Base-by-base conservation (phyloP, 768 basidiomycete species). In the Lentinula guzmanii region DNA sequence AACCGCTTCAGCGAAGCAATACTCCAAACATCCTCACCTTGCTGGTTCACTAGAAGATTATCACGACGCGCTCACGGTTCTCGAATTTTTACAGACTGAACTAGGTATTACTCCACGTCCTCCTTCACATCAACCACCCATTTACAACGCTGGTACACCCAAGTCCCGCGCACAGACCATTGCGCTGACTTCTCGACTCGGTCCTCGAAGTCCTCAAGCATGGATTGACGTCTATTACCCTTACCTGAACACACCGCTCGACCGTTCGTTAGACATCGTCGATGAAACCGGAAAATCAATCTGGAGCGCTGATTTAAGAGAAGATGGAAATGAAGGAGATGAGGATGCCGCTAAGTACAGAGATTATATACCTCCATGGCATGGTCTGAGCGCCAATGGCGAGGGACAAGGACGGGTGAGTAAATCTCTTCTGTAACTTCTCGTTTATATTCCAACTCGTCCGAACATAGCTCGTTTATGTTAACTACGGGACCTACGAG, bases 201-300 rank as follows among this genome's bases (percentile, higher is more conserved):
- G 75, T 4, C 74, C 80, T 42, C 72, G 67, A 34, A 72, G 70
- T 28, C 88, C 89, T 2, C 80, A 75, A 0, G 90, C 87, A 61
- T 94, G 92, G 92, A 85, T 93, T 62, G 91, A 93, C 65, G 80
- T 82, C 41, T 97, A 98, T 72, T 96, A 90, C 72, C 94, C 95
- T 28, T 43, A 42, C 24, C 75, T 96, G 76, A 93, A 96, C 72
- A 89, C 84, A 0, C 86, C 91, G 1, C 76, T 88, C 6, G 82
- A 88, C 58, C 83, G 86, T 54, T 82, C 80, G 62, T 73, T 95
- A 10, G 81, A 87, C 52, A 84, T 95, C 21, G 72, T 91, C 48
- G 82, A 77, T 21, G 78, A 79, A 13, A 76, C 83, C 43, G 86
- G 86, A 2, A 68, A 72, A 18, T 69, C 77, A 13, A 70, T 79